Evolutionary conservation across 176 grass and related monocot genomes (phyloP).

Genomic region (Oryza rufipogon): DNA sequence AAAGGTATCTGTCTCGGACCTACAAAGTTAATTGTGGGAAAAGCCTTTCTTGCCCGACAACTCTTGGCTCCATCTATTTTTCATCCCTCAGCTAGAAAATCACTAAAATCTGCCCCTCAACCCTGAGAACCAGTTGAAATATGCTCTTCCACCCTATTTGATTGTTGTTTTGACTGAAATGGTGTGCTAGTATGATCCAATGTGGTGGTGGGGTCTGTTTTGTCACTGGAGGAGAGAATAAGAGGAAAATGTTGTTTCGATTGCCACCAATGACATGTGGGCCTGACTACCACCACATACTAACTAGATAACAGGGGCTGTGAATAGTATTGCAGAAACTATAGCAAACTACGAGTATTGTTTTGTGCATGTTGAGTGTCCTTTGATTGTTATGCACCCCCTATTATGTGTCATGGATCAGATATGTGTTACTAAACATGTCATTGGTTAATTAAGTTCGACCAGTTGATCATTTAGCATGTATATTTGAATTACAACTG

Average conservation of each 20-base stretch:
- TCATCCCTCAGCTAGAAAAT: neutral
- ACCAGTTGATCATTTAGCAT: slow-evolving; percentile 13
- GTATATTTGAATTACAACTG: neutral
- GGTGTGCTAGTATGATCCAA: neutral
- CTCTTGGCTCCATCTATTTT: neutral
- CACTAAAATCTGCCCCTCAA: neutral
- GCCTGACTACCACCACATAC: neutral
- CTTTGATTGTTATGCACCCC: neutral
- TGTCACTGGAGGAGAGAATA: neutral
- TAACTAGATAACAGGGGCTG: neutral
- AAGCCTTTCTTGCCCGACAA: neutral
- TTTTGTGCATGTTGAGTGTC: slow-evolving; percentile 7
- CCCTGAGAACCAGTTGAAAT: neutral
- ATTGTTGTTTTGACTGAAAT: neutral
- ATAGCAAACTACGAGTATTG: slow-evolving; percentile 1
- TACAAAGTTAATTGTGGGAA: neutral
- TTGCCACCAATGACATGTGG: neutral
- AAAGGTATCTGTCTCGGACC: slow-evolving; percentile 55
- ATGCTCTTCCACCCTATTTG: neutral
- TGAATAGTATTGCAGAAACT: neutral
- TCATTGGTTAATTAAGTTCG: neutral
- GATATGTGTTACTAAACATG: neutral
- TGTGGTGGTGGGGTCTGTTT: neutral
- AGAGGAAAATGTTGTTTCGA: neutral
- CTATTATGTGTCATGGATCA: slow-evolving; percentile 10